These are phyloP conservation scores for Elongisporangium senticosum DNA, from an alignment of 352 stramenopile species.

Conservation along the genomic window DNA sequence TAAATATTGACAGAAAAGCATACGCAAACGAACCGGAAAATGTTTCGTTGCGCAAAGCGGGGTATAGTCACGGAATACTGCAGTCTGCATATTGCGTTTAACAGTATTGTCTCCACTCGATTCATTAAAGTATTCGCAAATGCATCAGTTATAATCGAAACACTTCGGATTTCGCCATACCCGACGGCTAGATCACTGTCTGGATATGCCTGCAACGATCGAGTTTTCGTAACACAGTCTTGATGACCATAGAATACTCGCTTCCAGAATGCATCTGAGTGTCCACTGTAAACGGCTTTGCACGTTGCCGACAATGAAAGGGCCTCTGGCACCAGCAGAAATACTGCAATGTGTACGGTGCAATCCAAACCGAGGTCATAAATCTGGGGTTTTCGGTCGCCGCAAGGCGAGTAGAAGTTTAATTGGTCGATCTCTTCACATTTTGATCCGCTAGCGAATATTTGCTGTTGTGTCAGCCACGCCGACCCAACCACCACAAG, in stretches of 20 bases:
- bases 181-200: not conserved
- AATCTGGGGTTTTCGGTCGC: not conserved
- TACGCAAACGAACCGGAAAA: not conserved
- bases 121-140: conserved; percentile 14
- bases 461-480: conserved; percentile 46
- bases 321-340: conserved; percentile 28
- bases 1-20: not conserved
- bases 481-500: conserved; percentile 28
- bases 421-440: not conserved
- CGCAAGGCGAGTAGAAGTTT: not conserved
- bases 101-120: conserved; percentile 10
- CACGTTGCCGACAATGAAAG: conserved; percentile 20
- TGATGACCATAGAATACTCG: not conserved
- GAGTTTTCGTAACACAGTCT: not conserved
- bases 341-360: conserved; percentile 26
- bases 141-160: conserved; percentile 5
- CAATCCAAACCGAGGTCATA: conserved; percentile 20
- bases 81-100: conserved; percentile 18
- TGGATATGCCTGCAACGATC: not conserved
- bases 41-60: not conserved
- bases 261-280: not conserved
- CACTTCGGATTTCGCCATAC: not conserved
- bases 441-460: conserved; percentile 11
- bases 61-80: not conserved
- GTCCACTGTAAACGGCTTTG: conserved; percentile 5